Evolutionary conservation across 768 basidiomycete genomes (phyloP), one percentile per base, ranked within the genome.

Genomic region (Aureoboletus auriporus): DNA sequence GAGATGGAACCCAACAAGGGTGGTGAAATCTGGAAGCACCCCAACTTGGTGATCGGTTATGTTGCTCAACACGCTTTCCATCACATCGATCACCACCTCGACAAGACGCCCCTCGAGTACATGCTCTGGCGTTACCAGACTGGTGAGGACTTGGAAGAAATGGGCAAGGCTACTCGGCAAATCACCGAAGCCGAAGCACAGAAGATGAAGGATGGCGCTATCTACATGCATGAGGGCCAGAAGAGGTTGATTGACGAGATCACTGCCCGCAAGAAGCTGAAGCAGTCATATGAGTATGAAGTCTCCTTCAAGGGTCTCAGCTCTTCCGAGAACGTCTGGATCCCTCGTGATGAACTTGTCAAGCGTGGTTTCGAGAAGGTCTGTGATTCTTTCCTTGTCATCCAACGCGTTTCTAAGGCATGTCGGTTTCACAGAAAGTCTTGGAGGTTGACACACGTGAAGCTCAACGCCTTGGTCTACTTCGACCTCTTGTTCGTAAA

Each of bases 51-150:
- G 74, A 95, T 97, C 55, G 94, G 94, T 65, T 97, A 97, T 75
- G 94, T 97, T 58, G 94, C 94, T 36, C 94, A 97, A 73, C 94
- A 97, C 72, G 94, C 94, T 53, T 97, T 97, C 93, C 94, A 97
- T 78, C 94, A 97, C 71, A 97, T 97, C 65, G 94, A 97, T 69
- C 75, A 92, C 70, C 94, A 97, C 67, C 89, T 97, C 66, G 94
- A 97, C 80, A 95, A 93, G 81, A 97, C 94, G 12, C 91, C 94
- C 42, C 85, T 97, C 61, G 94, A 97, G 75, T 97, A 97, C 80
- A 93, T 97, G 91, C 76, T 97, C 57, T 97, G 94, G 94, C 93
- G 94, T 74, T 97, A 96, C 84, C 94, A 97, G 81, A 97, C 94
- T 50, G 94, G 94, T 70, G 94, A 97, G 71, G 94, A 97, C 78